Base-by-base conservation (phyloP, 164 flowering plant species). In the Dillenia turbinata region DNA sequence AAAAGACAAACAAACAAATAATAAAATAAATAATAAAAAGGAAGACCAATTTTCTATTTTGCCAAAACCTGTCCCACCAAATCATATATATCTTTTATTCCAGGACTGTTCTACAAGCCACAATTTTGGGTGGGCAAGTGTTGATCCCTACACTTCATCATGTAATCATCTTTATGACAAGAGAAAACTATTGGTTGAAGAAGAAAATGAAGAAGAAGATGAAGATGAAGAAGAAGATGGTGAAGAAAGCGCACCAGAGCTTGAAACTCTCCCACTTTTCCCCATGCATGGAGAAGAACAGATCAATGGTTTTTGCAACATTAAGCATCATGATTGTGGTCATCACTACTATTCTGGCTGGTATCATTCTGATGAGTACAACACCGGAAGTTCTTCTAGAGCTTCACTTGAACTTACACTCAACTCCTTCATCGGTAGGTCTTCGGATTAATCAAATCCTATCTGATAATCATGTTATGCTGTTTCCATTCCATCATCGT, bases 261-360 rank as follows among this genome's bases (percentile, higher is more conserved):
- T 81, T 8, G 88, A 89, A 62, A 93, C 98, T 4, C 95, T 93
- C 8, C 93, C 92, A 16, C 82, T 94, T 9, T 94, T 94, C 59
- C 98, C 97, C 50, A 80, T 86, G 80, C 93, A 79, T 44, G 80
- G 70, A 5, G 88, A 83, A 12, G 73, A 77, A 47, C 33, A n/a
- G 47, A 44, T 47, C 73, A 44, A 56, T 43, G 74, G 70, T 49
- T 69, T 66, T 55, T 71, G 62, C 70, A 67, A 57, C 53, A 47
- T 65, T 3, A 72, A 59, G 45, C 57, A 75, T 1, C 9, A 26
- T 8, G 43, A 75, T 0, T 59, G 57, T 26, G 74, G 47, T 56
- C 40, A 33, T 33, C 40, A 33, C 40, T 70, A 72, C 69, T 65
- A 64, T 69, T 16, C 66, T 14, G 72, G 72, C 49, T 76, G 83